Evolutionary conservation across 2,329 filamentous ascomycete species (phyloP), one percentile per base, ranked within the genome.

Genomic region (Monosporascus sp.): DNA sequence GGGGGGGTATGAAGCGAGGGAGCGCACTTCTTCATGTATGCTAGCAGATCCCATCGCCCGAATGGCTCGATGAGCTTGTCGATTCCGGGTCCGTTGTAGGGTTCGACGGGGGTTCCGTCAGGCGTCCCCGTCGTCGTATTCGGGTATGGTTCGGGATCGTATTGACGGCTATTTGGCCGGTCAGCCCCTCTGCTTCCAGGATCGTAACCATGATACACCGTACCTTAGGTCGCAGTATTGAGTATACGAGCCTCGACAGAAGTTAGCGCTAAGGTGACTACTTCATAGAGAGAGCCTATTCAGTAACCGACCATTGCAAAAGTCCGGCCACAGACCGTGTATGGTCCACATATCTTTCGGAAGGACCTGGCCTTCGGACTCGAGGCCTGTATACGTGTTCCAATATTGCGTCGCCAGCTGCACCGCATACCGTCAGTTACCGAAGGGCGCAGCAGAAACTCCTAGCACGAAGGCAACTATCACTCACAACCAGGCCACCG

Each of bases 201-300:
- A 34, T 5, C 5, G 4, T 34, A 14, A 34, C 3, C 5, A 34
- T 14, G 31, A 14, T 2, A 14, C 9, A 5, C 9, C 62, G 54
- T 53, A 70, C 67, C 60, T 72, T 48, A 85, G 64, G 62, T 88
- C 84, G 68, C 84, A 88, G 68, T 86, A 88, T 57, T 87, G 83
- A 0, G 82, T 85, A 64, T 82, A 87, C 1, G 75, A 78, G 47
- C 82, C 80, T 69, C 75, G 71, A 58, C 74, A 78, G 55, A 77
- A 57, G 78, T 76, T 1, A 75, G 71, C 59, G 62, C 54, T 65
- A 60, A 22, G 18, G 22, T 22, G 18, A 17, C n/a, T 31, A 5
- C 20, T 55, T 44, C 44, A 27, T 5, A 52, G 14, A 18, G 18
- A 46, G 9, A 20, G 7, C 9, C 14, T 36, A 20, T 5, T 7